A percentile compares a stretch with the other conserved stretches of the same genome.
Conservation (phyloP, 1,284 basidiomycete genomes). For the Fomitiporia mediterranea region DNA sequence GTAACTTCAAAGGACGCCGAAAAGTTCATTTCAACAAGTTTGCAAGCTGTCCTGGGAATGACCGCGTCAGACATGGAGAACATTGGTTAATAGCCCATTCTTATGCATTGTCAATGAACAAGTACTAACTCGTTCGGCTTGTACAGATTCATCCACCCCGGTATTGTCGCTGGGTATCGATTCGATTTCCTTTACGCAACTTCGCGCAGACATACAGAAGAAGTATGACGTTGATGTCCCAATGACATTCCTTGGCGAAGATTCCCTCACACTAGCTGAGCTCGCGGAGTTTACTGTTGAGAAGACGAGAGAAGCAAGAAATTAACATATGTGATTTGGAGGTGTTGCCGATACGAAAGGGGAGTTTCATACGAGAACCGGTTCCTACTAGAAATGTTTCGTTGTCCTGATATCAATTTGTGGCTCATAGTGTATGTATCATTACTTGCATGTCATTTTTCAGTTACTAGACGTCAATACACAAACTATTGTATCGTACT, state of each 20-base stretch:
- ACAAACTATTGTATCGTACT: too few species aligned
- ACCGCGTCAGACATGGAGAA: conserved; percentile 12
- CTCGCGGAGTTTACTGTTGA: conserved; percentile 16
- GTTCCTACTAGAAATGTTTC: too few species aligned
- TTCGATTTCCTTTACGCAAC: conserved; percentile 18
- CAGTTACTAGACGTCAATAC: too few species aligned
- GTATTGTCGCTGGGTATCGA: conserved; percentile 15
- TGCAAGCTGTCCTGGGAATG: conserved; percentile 16
- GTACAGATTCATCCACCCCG: conserved; percentile 14
- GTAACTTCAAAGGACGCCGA: conserved; percentile 12
- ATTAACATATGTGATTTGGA: too few species aligned
- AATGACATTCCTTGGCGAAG: conserved; percentile 18
- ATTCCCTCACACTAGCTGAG: conserved; percentile 14
- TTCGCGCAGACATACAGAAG: conserved; percentile 13
- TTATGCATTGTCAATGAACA: neutral
- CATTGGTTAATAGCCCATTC: neutral
- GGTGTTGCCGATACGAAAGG: too few species aligned
- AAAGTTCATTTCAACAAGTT: conserved; percentile 14
- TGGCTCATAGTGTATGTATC: too few species aligned
- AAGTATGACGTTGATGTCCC: conserved; percentile 13
- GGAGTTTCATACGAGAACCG: too few species aligned
- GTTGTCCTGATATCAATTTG: too few species aligned
- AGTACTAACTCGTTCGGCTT: neutral
- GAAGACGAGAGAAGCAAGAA: neutral
- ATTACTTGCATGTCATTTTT: too few species aligned